A percentile compares a stretch with the other conserved stretches of the same genome.
These are phyloP conservation scores for Scheffersomyces quercinus DNA, from an alignment of 1,139 yeast genomes.

Conservation along the genomic window DNA sequence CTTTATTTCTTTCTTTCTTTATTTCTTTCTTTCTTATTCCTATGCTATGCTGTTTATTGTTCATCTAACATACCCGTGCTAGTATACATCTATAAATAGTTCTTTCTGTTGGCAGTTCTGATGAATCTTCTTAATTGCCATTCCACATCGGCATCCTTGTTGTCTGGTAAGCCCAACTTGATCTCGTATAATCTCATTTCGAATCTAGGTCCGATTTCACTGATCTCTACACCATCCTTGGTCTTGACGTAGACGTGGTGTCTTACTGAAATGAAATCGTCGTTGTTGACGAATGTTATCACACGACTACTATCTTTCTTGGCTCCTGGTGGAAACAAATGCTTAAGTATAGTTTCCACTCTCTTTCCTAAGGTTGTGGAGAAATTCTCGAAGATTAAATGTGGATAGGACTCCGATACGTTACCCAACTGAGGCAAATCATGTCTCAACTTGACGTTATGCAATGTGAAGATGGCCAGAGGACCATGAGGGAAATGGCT, in stretches of 20 bases:
- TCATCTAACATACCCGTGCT: too few relatives aligned
- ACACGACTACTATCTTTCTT: conserved; percentile 87
- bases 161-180: conserved; percentile 86
- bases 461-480: conserved; percentile 89
- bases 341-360: conserved; percentile 77
- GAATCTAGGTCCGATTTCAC: conserved; percentile 98
- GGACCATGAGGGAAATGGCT: conserved; percentile 99
- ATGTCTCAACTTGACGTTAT: conserved; percentile 91
- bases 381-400: conserved; percentile 88
- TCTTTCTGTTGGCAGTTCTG: conserved; percentile 93
- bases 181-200: conserved; percentile 93
- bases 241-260: conserved; percentile 94
- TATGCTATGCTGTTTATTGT: too few relatives aligned
- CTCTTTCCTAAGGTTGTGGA: conserved; percentile 82
- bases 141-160: conserved; percentile 96
- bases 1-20: too few relatives aligned
- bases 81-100: conserved; percentile 49
- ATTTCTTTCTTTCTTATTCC: too few relatives aligned
- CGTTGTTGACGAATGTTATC: conserved; percentile 84
- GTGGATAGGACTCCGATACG: conserved; percentile 90
- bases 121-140: conserved; percentile 94
- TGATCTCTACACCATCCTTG: conserved; percentile 83
- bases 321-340: conserved; percentile 96
- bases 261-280: conserved; percentile 89
- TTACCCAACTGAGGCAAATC: conserved; percentile 87